Conservation (phyloP, 2,329 filamentous ascomycete genomes). For the Ascochyta koolunga region DNA sequence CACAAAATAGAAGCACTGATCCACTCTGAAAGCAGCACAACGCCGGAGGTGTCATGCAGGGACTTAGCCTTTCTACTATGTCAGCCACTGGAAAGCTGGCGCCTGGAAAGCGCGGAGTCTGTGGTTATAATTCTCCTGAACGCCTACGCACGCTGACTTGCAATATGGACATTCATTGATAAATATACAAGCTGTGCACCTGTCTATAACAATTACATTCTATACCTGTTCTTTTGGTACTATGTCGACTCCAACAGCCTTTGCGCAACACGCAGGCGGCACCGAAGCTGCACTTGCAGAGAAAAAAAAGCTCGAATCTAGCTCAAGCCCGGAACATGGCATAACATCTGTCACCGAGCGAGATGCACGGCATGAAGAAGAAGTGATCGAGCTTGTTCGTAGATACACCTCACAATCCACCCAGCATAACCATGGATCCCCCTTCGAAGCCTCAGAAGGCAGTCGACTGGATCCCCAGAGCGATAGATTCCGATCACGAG, state of each 20-base stretch:
- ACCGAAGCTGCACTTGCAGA: not conserved
- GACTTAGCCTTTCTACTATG: not conserved
- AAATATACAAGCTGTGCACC: not conserved
- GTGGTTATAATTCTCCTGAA: not conserved
- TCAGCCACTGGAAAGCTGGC: not conserved
- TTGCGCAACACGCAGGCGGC: not conserved
- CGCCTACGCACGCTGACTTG: not conserved
- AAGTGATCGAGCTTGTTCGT: conserved; percentile 45
- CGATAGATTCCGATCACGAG: conserved; percentile 49
- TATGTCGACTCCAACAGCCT: conserved; percentile 10
- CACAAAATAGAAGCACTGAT: not conserved
- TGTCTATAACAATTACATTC: not conserved
- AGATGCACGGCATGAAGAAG: conserved; percentile 19
- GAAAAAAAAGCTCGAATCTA: conserved; percentile 8
- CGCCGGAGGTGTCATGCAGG: not conserved
- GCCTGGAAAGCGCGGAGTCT: not conserved
- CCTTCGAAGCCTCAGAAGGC: conserved; percentile 42
- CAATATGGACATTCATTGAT: not conserved
- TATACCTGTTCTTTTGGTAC: not conserved
- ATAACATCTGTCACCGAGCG: not conserved
- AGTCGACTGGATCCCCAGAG: conserved; percentile 52
- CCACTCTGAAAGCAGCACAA: not conserved
- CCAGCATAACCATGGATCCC: conserved; percentile 41
- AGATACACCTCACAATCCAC: conserved; percentile 47
- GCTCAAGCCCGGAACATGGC: conserved; percentile 18